Evolutionary conservation across 768 basidiomycete species (phyloP), one percentile per base, ranked within the genome.

Genomic region (Cubamyces sp.): DNA sequence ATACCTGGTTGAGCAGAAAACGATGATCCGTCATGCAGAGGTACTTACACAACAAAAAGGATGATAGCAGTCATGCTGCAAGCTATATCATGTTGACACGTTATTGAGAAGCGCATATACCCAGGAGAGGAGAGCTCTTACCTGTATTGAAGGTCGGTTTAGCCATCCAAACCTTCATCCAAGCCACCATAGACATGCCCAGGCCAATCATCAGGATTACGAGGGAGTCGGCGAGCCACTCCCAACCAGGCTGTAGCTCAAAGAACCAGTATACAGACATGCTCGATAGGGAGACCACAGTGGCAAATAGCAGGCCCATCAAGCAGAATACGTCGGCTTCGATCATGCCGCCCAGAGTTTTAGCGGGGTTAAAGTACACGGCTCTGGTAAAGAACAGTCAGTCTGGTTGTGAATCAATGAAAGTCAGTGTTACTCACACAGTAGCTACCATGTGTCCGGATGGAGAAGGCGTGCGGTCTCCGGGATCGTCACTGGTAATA

Each of bases 361-460:
- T 95, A 26, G 95, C 95, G 4, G 96, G 96, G 68, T 96, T 94
- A 74, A 87, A 98, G 74, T 98, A 95, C 0, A 92, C 90, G 5
- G 85, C 85, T 61, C 91, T 88, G 66, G 37, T 39, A 58, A 3
- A 14, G 51, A 19, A 26, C 3, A 9, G 11, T 26, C 39, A 42
- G 53, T 50, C 39, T 23, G 53, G 57, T 51, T 61, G 6, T 37
- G 45, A 3, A 15, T 50, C 11, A 42, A 42, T 19, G 46, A 23
- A 45, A 12, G 65, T 19, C 16, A 28, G 42, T 34, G 19, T 40
- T 3, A 77, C 90, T 71, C 73, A 95, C 94, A 97, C 84, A 2
- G 95, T 95, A 9, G 95, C 93, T 9, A 96, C 89, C 88, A 96
- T 87, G 75, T 97, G 95, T 1, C 88, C 93, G 62, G 89, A 88